Base-by-base conservation (phyloP, 2,329 filamentous ascomycete species). In the Scolecobasidium constrictum region DNA sequence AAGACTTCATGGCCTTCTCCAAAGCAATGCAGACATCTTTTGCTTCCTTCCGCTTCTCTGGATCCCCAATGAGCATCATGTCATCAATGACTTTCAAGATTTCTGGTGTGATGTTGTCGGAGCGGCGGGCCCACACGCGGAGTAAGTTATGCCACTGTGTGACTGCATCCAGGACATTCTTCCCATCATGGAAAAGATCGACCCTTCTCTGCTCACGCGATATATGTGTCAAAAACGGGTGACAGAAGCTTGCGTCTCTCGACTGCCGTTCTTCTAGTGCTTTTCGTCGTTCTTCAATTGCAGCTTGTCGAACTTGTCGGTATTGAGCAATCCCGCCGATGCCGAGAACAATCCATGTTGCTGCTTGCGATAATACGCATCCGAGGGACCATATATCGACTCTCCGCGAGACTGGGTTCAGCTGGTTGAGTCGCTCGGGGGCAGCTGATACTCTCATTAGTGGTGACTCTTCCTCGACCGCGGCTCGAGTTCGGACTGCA, bases 351-450 rank as follows among this genome's bases (percentile, higher is more conserved):
- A 48, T 41, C 55, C 55, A 57, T 2, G 51, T 46, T 5, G 43
- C 46, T 9, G 48, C 49, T 28, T 51, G 49, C 20, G 52, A 52
- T 12, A 50, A 46, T 4, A 56, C 43, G 26, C 52, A 55, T 2
- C 52, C 54, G 2, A 56, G 28, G 6, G 50, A 40, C 64, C 64
- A 67, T 1, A 54, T 58, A 36, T 67, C 64, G 6, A 60, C 62
- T 1, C 47, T 50, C 43, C 60, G 60, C 13, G 48, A 44, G 1
- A 60, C 51, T 2, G 35, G n/a, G n/a, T n/a, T 39, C 42, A 37
- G 13, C 20, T 35, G 11, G 23, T 28, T 48, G 3, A 17, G 19
- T 3, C 34, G 40, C n/a, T n/a, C n/a, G n/a, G n/a, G n/a, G n/a
- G n/a, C n/a, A n/a, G n/a, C n/a, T n/a, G n/a, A n/a, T n/a, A n/a